Evolutionary conservation across 768 basidiomycete species (phyloP).

Genomic region (Glaciozyma antarctica): DNA sequence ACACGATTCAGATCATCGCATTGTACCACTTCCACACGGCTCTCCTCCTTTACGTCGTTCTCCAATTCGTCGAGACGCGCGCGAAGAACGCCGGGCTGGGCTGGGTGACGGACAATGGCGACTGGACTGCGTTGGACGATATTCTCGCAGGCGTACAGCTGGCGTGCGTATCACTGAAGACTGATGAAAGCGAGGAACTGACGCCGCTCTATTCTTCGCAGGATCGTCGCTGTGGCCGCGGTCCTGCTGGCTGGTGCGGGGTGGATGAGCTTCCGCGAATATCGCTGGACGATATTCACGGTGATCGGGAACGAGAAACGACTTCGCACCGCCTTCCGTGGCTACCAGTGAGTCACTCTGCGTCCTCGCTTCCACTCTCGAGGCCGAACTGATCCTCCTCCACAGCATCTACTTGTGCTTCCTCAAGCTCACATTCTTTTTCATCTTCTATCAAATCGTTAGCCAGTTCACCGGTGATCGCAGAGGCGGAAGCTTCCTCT

Average conservation of each 20-base stretch:
- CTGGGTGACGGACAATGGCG: neutral
- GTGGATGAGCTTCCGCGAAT: neutral
- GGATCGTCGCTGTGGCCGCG: neutral
- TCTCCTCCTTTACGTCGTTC: neutral
- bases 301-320: neutral
- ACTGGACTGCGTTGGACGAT: neutral
- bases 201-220: neutral
- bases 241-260: neutral
- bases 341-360: neutral
- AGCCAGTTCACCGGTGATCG: neutral
- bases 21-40: neutral
- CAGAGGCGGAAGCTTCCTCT: no score
- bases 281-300: neutral
- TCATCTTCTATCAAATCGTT: neutral
- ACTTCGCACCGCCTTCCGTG: neutral
- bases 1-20: neutral
- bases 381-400: neutral
- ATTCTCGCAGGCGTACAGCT: neutral
- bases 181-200: neutral
- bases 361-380: neutral
- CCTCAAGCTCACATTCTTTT: neutral
- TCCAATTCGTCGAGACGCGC: neutral
- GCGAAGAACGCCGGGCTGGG: neutral
- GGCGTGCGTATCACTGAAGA: neutral
- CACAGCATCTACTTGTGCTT: neutral